Base-by-base conservation (phyloP, 2,329 filamentous ascomycete genomes). In the Fusarium coffeatum region DNA sequence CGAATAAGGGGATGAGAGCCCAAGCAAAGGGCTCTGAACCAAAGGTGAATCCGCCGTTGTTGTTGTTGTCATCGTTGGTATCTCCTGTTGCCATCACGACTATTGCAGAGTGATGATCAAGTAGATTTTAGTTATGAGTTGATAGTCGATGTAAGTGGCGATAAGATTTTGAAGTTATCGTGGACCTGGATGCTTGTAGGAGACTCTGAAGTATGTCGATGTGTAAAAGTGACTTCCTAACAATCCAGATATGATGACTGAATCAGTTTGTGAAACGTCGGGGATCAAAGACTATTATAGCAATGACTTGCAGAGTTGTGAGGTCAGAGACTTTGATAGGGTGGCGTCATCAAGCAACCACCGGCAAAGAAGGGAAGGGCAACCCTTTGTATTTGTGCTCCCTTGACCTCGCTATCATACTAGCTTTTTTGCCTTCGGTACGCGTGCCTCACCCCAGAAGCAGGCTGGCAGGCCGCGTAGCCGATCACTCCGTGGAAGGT, bases 1-100 rank as follows among this genome's bases (percentile, higher is more conserved):
- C 75, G 59, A 82, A 77, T 50, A 87, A 72, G 15, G 84, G 80
- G 25, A 89, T 80, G 27, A 86, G 82, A 49, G 90, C 82, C 79
- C 88, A 89, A 70, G 86, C 82, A 77, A 89, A 86, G 68, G 86
- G 87, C 70, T 85, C 83, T 64, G 82, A 80, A 55, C 82, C 80
- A 6, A 84, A 68, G 10, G 20, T 45, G 55, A 66, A 72, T n/a
- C 56, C 47, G 18, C 27, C n/a, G 11, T 48, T n/a, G 7, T 55
- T 30, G 43, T 18, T 47, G 45, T 74, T 42, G 18, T 72, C 59
- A 27, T 66, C 59, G 54, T 50, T 59, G 9, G 42, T 43, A 53
- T 67, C 48, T 40, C 40, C 51, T 42, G 59, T 53, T 43, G 64
- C 59, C 64, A 71, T 71, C 28, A 40, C 32, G 25, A 25, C 20